A percentile compares a stretch with the other conserved stretches of the same genome.
phyloP scores from a whole-genome alignment of 2,329 filamentous ascomycete species.

The Madurella mycetomatis region DNA sequence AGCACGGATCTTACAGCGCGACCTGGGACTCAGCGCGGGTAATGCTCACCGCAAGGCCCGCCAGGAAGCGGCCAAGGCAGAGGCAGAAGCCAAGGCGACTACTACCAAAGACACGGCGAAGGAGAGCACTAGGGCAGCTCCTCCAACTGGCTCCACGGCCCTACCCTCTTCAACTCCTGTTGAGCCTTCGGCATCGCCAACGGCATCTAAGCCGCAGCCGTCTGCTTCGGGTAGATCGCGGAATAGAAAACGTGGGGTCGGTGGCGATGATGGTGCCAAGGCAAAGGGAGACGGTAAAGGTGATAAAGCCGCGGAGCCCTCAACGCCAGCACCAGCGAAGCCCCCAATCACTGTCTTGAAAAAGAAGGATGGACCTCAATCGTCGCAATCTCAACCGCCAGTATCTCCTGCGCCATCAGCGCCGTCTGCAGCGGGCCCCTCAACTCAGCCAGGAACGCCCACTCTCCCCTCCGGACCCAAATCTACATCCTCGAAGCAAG shows the following conservation, averaged over 20 bases:
- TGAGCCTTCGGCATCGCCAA: conserved; percentile 9
- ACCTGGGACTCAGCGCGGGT: conserved; percentile 60
- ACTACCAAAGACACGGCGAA: conserved; percentile 32
- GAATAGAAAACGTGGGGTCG: conserved; percentile 22
- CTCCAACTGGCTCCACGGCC: conserved; percentile 2
- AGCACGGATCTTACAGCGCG: conserved; percentile 61
- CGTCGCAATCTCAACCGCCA: conserved; percentile 8
- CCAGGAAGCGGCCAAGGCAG: conserved; percentile 54
- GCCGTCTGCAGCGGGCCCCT: conserved; percentile 25
- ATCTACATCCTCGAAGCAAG: conserved; percentile 19
- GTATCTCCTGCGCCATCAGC: conserved; percentile 22
- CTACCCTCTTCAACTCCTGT: conserved; percentile 6
- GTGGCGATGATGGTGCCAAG: conserved; percentile 18
- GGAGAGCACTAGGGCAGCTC: conserved; percentile 23
- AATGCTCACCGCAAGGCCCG: conserved; percentile 58
- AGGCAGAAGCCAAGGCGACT: conserved; percentile 41
- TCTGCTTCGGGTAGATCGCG: conserved; percentile 20
- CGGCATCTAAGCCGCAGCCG: conserved; percentile 9
- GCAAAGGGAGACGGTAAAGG: conserved; percentile 29
- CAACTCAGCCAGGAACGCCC: conserved; percentile 21
- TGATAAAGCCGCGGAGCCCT: conserved; percentile 25
- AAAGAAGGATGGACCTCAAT: conserved; percentile 31
- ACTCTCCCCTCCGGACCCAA: conserved; percentile 27
- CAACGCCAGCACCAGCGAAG: conserved; percentile 25
- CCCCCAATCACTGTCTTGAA: conserved; percentile 36